A percentile compares a stretch with the other conserved stretches of the same genome.
phyloP scores from a whole-genome alignment of 805 yeast species.

The Yamadazyma philogaea region DNA sequence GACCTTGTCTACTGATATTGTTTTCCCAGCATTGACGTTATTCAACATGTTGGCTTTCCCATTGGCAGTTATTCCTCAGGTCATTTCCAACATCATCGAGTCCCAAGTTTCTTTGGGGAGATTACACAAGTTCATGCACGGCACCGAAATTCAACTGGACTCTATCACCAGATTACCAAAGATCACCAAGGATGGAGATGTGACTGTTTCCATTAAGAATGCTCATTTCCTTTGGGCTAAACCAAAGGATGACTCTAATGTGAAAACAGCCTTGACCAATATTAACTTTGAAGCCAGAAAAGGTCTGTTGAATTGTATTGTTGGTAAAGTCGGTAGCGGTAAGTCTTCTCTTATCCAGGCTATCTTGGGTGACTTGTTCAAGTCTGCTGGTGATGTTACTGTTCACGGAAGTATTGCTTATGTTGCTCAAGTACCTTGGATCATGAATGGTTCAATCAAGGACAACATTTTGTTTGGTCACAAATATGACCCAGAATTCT shows the following conservation, averaged over 20 bases:
- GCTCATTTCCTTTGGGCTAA: slow-evolving; percentile 81
- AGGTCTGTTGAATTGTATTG: slow-evolving; percentile 79
- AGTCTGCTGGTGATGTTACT: slow-evolving; percentile 66
- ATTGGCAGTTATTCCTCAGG: slow-evolving; percentile 86
- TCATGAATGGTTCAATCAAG: slow-evolving; percentile 88
- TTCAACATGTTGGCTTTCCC: slow-evolving; percentile 92
- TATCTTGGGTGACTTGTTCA: slow-evolving; percentile 77
- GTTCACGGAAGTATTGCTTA: slow-evolving; percentile 81
- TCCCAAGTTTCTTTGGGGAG: slow-evolving; percentile 81
- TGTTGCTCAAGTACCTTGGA: slow-evolving; percentile 95
- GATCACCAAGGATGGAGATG: slow-evolving; percentile 59
- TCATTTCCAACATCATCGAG: slow-evolving; percentile 80
- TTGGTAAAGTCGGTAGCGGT: slow-evolving; percentile 89
- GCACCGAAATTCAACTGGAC: slow-evolving; percentile 80
- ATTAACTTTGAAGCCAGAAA: slow-evolving; percentile 63
- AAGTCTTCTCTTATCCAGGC: slow-evolving; percentile 81
- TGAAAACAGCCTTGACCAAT: slow-evolving; percentile 63
- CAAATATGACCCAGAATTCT: slow-evolving; percentile 75
- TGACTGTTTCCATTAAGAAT: slow-evolving; percentile 55
- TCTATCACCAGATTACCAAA: slow-evolving; percentile 57
- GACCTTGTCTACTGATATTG: slow-evolving; percentile 85
- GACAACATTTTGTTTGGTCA: slow-evolving; percentile 92
- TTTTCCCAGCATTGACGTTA: slow-evolving; percentile 84
- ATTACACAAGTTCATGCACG: slow-evolving; percentile 65
- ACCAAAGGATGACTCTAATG: slow-evolving; percentile 47